Base-by-base conservation (phyloP, 164 flowering plant species). In the Vitis amurensis region DNA sequence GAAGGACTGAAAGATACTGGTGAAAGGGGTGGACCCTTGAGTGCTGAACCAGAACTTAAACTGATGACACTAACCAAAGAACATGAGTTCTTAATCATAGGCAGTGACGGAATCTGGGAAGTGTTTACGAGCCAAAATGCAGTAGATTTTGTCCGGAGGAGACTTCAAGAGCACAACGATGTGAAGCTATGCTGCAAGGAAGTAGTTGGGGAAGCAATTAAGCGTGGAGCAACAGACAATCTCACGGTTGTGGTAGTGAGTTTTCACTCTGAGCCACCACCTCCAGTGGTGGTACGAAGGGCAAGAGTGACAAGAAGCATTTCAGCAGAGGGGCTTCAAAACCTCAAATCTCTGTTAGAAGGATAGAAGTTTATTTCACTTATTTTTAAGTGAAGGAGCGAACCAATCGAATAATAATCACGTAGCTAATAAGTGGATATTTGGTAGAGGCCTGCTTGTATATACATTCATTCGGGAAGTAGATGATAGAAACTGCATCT, bases 51-150 rank as follows among this genome's bases (percentile, higher is more conserved):
- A 31, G 99, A 96, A 78, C 91, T 96, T 12, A 89, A 80, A 59
- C 30, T 86, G 57, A 64, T 74, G 2, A 89, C 94, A 7, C 73
- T 96, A 23, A 87, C 89, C 17, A 85, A 86, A 65, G 97, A 93
- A 59, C 94, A 90, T 50, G 98, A 96, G 74, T 96, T 93, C 74
- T 74, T 96, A 71, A 83, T 96, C 50, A 90, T 95, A 3, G 93
- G 88, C 12, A 85, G 97, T 60, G 98, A 96, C 71, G 99, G 99
- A 11, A 67, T 93, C 27, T 96, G 99, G 98, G 99, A 96, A n/a
- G 89, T 88, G 2, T 93, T 93, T 71, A 80, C 81, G 19, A 93
- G 82, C 85, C 89, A 91, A 76, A 90, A 91, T 64, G 95, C 97
- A 0, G 79, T 95, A 3, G 93, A 89, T 73, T 93, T 90, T 70